Base-by-base conservation (phyloP, 129 eudicot species). In the Rutidosis leptorrhynchoides region DNA sequence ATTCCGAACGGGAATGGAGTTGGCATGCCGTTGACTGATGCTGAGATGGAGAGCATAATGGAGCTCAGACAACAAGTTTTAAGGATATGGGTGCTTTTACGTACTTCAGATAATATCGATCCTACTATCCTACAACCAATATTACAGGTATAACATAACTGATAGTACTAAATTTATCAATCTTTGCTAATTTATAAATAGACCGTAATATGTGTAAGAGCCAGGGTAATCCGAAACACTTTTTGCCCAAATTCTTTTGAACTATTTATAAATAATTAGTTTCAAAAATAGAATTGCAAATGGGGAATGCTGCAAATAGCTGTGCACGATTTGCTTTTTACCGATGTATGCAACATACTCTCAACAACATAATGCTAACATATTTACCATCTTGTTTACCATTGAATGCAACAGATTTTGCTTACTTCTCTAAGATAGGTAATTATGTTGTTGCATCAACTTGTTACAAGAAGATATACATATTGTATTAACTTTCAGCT, bases 41-140 rank as follows among this genome's bases (percentile, higher is more conserved):
- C 77, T 43, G 96, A 93, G 69, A 77, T 72, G 75, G 83, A 80
- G 58, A 79, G 69, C 65, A 73, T 88, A 84, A 55, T 93, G 95
- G 98, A 88, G 60, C 91, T 93, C 74, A 84, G 98, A 79, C 83
- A 80, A 73, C 96, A 84, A 75, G 98, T 93, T 28, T 63, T 85
- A 14, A 86, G 96, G 79, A 84, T 93, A 70, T 88, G 96, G 98
- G 89, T 81, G 37, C 91, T 93, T 74, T 74, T 93, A 32, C 79
- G 57, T 57, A 64, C 96, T 5, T 83, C 96, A 0, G 82, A 82
- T 55, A 83, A 69, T 74, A 78, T 93, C 43, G 95, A 93, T 74
- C 98, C 95, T 78, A 63, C 87, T 58, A 68, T 93, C 70, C 68
- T 93, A 78, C 98, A 75, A 71, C 98, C 98, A 26, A 79, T 88